Evolutionary conservation across 306 rosid species (phyloP).

Genomic region (Quercus engelmannii): DNA sequence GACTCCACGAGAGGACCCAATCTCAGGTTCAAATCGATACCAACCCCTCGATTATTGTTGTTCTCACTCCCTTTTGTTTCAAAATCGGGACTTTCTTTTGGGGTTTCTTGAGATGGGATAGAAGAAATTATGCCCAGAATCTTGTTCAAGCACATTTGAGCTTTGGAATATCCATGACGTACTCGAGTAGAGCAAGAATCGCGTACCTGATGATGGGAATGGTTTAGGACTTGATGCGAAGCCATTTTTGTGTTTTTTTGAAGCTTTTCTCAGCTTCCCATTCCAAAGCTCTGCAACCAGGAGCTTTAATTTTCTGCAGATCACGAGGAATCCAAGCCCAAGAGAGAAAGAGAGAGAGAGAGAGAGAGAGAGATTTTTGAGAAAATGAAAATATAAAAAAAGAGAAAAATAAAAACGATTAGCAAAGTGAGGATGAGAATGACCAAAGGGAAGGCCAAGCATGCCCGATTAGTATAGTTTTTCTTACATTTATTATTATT

Average conservation of each 20-base stretch:
- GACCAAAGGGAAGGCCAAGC: background rate
- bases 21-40: slow-evolving; percentile 36
- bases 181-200: background rate
- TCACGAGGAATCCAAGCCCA: background rate
- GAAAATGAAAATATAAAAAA: background rate
- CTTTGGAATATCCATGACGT: slow-evolving; percentile 32
- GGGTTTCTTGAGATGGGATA: slow-evolving; percentile 9
- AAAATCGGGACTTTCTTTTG: background rate
- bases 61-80: background rate
- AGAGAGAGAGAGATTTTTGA: background rate
- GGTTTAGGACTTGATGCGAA: background rate
- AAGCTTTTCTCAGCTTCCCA: background rate
- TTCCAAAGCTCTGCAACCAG: background rate
- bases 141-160: slow-evolving; percentile 49
- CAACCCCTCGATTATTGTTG: background rate
- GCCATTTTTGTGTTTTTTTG: slow-evolving; percentile 19
- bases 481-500: background rate
- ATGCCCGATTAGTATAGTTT: background rate
- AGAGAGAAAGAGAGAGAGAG: background rate
- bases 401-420: background rate
- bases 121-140: slow-evolving; percentile 46
- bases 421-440: background rate
- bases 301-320: background rate
- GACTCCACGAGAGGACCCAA: background rate
- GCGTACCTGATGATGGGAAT: slow-evolving; percentile 18